Evolutionary conservation across 139 green algal species (phyloP).

Genomic region (Diplosphaera chodatii): DNA sequence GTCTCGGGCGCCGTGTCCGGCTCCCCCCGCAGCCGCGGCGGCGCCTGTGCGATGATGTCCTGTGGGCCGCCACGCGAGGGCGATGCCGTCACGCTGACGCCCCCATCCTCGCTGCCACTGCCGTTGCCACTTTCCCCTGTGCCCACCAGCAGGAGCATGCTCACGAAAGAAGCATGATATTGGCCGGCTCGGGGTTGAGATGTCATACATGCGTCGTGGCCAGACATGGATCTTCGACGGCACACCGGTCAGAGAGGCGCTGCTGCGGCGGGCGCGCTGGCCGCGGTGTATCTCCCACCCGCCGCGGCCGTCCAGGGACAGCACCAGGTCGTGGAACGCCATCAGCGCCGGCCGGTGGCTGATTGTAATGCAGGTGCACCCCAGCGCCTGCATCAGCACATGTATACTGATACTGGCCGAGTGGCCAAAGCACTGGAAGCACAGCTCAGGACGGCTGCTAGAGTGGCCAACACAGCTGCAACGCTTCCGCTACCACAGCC

Average conservation of each 20-base stretch:
- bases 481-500: too few relatives aligned
- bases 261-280: slow-evolving; percentile 18
- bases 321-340: slow-evolving; percentile 73
- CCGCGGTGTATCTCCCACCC: slow-evolving; percentile 58
- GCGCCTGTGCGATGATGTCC: slow-evolving; percentile 10
- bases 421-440: too few relatives aligned
- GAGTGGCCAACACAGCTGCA: too few relatives aligned
- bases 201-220: too few relatives aligned
- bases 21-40: background rate
- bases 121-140: too few relatives aligned
- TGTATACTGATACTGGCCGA: too few relatives aligned
- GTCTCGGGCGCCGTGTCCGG: background rate
- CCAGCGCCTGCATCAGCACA: slow-evolving; percentile 26
- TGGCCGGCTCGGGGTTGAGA: too few relatives aligned
- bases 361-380: slow-evolving; percentile 76
- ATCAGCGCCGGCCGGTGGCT: slow-evolving; percentile 69
- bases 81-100: background rate
- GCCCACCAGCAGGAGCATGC: too few relatives aligned
- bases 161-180: too few relatives aligned
- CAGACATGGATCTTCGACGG: background rate
- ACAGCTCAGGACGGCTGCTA: too few relatives aligned
- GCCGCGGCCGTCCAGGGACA: slow-evolving; percentile 68
- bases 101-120: background rate
- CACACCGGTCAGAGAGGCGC: too few relatives aligned
- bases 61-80: background rate